Evolutionary conservation across 192 early-diverging fungal species (phyloP), one percentile per base, ranked within the genome.

Genomic region (Thamnidium elegans): DNA sequence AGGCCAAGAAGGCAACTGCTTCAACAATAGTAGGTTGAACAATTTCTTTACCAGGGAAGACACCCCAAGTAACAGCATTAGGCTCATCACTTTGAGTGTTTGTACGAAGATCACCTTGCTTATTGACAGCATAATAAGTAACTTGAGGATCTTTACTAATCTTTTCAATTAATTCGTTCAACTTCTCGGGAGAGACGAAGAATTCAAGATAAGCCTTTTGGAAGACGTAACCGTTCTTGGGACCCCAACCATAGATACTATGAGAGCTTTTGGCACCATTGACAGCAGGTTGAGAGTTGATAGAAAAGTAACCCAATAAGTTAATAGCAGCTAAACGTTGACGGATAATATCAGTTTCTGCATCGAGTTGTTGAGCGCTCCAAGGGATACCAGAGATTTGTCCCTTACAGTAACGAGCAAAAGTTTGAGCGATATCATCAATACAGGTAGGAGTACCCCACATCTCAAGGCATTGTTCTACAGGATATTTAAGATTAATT

Each of bases 161-260:
- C 55, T 84, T 79, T 52, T 71, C 59, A 70, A 86, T 82, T 45
- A 97, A 76, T 9, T 62, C 75, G 26, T 88, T 82, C 55, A 98
- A 68, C 26, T 73, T 72, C 30, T 74, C 85, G 14, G 92, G 87
- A 20, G 89, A 78, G 13, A 94, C 85, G 72, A 98, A 98, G 80
- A 98, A 97, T 81, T 97, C 95, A 50, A 97, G 83, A 63, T 97
- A 97, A 4, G 93, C 90, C 84, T 96, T 96, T 72, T 97, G 93
- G 83, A 92, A 98, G 23, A 96, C 92, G 65, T 90, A 98, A 44
- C 94, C 96, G 73, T 95, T 91, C 70, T 90, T 86, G 34, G 96
- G 96, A 50, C 96, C 96, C 96, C 96, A 98, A 47, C 96, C 96
- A 78, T 85, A 88, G 26, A 81, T 67, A 58, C 84, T 80, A 77